These are phyloP conservation scores for Dictyostelium firmibasis DNA, from an alignment of 78 protist species.

Conservation along the genomic window DNA sequence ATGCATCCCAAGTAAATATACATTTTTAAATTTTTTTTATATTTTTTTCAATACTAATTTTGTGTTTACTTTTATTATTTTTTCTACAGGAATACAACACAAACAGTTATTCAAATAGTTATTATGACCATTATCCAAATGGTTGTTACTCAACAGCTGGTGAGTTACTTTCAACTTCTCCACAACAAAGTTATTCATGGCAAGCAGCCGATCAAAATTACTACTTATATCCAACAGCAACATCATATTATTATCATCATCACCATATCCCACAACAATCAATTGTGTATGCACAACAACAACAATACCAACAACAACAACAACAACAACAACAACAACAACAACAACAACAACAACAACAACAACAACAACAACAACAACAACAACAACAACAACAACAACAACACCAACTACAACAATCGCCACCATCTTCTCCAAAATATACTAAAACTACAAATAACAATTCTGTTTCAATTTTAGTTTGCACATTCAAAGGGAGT, in stretches of 20 bases:
- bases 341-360: too few relatives aligned
- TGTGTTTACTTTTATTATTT: neutral
- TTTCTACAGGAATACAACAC: neutral
- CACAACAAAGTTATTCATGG: neutral
- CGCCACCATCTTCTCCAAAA: conserved; percentile 7
- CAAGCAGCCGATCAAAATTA: neutral
- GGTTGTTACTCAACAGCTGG: neutral
- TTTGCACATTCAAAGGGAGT: conserved; percentile 34
- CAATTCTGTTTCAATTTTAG: neutral
- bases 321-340: neutral
- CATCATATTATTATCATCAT: neutral
- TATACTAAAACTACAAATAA: neutral
- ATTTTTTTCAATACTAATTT: neutral
- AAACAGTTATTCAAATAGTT: neutral
- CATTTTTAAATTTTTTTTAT: neutral
- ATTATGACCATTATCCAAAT: neutral
- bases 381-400: neutral
- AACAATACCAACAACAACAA: neutral
- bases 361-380: neutral
- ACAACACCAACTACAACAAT: neutral
- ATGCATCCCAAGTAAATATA: neutral
- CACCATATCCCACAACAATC: neutral
- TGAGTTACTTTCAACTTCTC: neutral
- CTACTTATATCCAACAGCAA: neutral
- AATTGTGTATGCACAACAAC: conserved; percentile 8